Evolutionary conservation across 148 eudicot genomes (phyloP).

Genomic region (Fallopia convolvulus): DNA sequence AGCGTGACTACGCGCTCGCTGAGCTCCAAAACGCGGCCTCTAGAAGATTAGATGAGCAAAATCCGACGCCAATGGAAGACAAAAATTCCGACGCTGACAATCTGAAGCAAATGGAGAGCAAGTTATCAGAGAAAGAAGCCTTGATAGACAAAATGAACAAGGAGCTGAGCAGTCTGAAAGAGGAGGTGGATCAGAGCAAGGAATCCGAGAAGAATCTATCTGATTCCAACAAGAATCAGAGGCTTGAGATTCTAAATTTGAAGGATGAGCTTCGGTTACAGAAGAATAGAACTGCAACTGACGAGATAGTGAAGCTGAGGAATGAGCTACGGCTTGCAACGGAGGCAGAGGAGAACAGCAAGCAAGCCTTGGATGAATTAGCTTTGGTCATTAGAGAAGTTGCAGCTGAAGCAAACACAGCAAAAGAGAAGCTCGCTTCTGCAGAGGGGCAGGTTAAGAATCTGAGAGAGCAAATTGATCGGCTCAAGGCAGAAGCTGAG

Average conservation of each 20-base stretch:
- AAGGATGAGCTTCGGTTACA: constrained; percentile 25
- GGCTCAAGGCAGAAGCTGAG: constrained; percentile 65
- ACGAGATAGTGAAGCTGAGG: constrained; percentile 41
- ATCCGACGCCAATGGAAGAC: background rate
- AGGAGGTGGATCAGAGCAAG: background rate
- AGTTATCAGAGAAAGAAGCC: background rate
- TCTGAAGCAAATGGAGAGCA: constrained; percentile 1
- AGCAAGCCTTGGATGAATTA: constrained; percentile 82
- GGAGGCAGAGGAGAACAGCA: constrained; percentile 73
- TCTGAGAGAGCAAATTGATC: constrained; percentile 38
- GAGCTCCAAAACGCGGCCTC: background rate
- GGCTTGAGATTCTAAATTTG: background rate
- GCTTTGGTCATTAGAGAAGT: constrained; percentile 76
- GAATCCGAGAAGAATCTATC: background rate
- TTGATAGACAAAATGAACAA: background rate
- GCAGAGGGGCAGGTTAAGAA: constrained; percentile 35
- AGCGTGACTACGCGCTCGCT: background rate
- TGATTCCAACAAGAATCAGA: background rate
- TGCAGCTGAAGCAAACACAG: constrained; percentile 42
- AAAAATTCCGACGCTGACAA: background rate
- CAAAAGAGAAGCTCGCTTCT: constrained; percentile 41
- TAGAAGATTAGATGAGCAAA: background rate
- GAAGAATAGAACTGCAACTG: constrained; percentile 17
- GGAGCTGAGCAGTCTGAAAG: background rate
- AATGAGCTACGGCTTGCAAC: constrained; percentile 40